Base-by-base conservation (phyloP, 202 grass and related monocot species). In the Hordeum pubiflorum region DNA sequence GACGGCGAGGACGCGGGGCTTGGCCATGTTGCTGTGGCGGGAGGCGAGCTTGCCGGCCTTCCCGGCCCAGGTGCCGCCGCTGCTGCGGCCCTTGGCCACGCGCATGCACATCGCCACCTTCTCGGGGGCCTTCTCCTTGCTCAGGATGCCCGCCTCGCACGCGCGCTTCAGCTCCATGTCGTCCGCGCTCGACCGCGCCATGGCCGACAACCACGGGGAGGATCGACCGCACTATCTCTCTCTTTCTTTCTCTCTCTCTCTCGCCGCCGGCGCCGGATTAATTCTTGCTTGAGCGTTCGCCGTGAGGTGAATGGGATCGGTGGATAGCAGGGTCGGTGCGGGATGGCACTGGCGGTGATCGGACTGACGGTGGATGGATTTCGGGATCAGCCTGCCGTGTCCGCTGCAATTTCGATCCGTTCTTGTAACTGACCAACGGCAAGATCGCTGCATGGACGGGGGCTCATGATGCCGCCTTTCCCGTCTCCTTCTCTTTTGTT, bases 111-210 rank as follows among this genome's bases (percentile, higher is more conserved):
- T 86, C 50, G 69, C 82, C 12, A 91, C 92, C 84, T 88, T 77
- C 84, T 94, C 89, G 48, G 80, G 77, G 21, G 72, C 92, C 58
- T 88, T 90, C 86, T 88, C 88, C 83, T 91, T 91, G 18, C 56
- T 77, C 21, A 78, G 63, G 76, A 98, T 93, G 40, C 69, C 90
- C 5, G 79, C 86, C 80, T 98, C 90, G 83, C 92, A 93, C 11
- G 81, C 79, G 21, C 86, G 84, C 88, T 89, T 87, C 77, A 98
- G 74, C 59, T 94, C 90, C 90, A 95, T 74, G 82, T 98, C 95
- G 79, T 98, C 92, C 43, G 92, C 92, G 82, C 95, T 98, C 63
- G 95, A 98, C 5, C 90, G 91, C 56, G 95, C 95, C 95, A 98
- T 98, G 38, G 2, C 11, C 29, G 13, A 17, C 44, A 10, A 41